phyloP scores from a whole-genome alignment of 2,329 filamentous ascomycete genomes.

The Onygena corvina region DNA sequence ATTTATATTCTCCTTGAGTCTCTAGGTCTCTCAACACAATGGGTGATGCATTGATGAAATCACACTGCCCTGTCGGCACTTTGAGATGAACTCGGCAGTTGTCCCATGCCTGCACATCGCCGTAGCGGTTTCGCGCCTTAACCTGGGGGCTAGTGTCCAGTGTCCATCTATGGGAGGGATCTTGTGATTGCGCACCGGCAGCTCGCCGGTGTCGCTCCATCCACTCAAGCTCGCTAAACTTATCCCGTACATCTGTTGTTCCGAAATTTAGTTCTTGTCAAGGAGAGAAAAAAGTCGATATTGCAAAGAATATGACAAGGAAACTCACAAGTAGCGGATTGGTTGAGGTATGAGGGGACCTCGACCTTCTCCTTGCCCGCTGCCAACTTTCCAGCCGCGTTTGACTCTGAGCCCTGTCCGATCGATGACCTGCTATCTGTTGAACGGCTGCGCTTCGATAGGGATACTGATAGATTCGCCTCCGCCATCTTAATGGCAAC shows the following conservation, averaged over 20 bases:
- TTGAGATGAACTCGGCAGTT: constrained; percentile 71
- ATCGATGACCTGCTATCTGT: constrained; percentile 24
- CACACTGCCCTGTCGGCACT: constrained; percentile 59
- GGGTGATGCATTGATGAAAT: constrained; percentile 75
- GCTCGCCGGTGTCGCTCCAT: constrained; percentile 45
- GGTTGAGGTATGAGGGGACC: constrained; percentile 30
- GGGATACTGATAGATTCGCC: constrained; percentile 26
- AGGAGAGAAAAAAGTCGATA: not conserved
- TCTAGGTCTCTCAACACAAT: constrained; percentile 46
- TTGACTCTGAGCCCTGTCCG: constrained; percentile 15
- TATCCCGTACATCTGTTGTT: constrained; percentile 43
- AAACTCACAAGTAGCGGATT: constrained; percentile 28
- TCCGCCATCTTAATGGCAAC: constrained; percentile 33
- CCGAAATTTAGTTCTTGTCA: not conserved
- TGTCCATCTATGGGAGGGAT: constrained; percentile 45
- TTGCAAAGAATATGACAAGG: not conserved
- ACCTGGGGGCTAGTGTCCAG: constrained; percentile 47
- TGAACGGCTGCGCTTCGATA: constrained; percentile 30
- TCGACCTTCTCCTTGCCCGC: constrained; percentile 20
- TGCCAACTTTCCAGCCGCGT: constrained; percentile 16
- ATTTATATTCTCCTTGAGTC: constrained; percentile 43
- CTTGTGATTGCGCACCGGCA: constrained; percentile 34
- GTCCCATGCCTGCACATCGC: constrained; percentile 81
- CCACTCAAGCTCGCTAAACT: constrained; percentile 52
- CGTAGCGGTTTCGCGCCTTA: constrained; percentile 64